Percentiles rank a stretch among this genome's conserved stretches.
Evolutionary conservation across 768 basidiomycete species (phyloP).

Genomic region (Mycena vulgaris): DNA sequence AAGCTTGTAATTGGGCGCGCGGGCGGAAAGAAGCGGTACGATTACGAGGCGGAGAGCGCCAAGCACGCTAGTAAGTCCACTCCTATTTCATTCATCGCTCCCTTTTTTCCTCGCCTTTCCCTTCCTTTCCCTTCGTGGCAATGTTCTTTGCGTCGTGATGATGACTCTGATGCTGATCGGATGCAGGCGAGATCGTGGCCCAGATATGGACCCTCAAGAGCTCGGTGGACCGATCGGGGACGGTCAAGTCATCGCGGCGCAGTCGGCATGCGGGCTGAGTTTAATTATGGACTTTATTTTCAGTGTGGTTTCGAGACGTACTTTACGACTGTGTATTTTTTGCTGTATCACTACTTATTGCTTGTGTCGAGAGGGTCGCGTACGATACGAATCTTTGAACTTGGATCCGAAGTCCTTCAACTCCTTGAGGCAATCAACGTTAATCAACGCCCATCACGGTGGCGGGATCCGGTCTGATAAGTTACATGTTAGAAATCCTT

Average conservation of each 20-base stretch:
- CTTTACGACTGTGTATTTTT: no score
- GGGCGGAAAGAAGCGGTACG: conserved; percentile 90
- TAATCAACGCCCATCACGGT: no score
- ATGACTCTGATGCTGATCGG: conserved; percentile 20
- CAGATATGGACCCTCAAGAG: conserved; percentile 76
- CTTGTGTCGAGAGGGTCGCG: no score
- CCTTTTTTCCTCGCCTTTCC: background rate
- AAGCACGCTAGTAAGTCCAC: conserved; percentile 81
- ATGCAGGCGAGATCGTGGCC: conserved; percentile 82
- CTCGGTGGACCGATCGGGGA: conserved; percentile 70
- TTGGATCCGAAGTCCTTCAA: no score
- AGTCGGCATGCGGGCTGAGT: conserved; percentile 70
- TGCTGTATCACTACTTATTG: no score
- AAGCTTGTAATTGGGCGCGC: conserved; percentile 86
- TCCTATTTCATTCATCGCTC: background rate
- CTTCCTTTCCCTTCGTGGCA: no score
- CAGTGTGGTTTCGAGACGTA: no score
- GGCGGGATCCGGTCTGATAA: no score
- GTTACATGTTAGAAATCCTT: no score
- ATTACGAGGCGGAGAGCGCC: conserved; percentile 95
- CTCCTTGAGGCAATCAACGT: no score
- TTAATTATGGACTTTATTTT: background rate
- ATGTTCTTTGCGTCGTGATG: background rate
- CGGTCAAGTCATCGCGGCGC: conserved; percentile 72
- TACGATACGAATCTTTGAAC: no score